Evolutionary conservation across 139 green algal genomes (phyloP), one percentile per base, ranked within the genome.

Genomic region (Picocystis salinarum): DNA sequence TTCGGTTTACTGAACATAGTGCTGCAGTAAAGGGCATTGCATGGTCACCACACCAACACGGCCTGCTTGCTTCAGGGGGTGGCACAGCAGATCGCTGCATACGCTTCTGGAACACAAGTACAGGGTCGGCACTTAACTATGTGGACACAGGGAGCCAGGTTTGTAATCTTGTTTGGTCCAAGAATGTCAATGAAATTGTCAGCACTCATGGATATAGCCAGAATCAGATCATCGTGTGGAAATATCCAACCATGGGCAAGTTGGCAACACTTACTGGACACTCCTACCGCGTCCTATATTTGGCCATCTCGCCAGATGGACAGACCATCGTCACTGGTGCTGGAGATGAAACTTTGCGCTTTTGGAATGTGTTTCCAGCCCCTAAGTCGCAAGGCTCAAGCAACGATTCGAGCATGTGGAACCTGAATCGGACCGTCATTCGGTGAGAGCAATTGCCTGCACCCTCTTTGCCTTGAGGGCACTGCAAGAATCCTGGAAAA

Each of bases 111-210:
- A 95, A 90, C 69, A 93, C 85, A 3, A 61, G 63, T 33, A 92
- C 69, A 7, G 67, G 66, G 28, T 57, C 56, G 6, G 33, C 61
- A 0, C 34, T 95, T 34, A 74, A 67, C 37, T 71, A 39, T 44
- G 69, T 95, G 4, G 86, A 96, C 66, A 95, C 86, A 23, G 85
- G 81, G 31, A 79, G 58, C 33, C 73, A 91, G 65, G 85, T 96
- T 18, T 96, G 85, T 71, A 95, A 95, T 67, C 64, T 96, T 23
- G 66, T 71, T 5, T 96, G 85, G 85, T 83, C 67, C 41, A 85
- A 85, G 39, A 95, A 93, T 54, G 76, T 85, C 15, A 96, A 96
- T 58, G 85, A 96, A 73, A 70, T 96, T 42, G 85, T 94, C 28
- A 82, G 60, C 53, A 94, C 85, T n/a, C 85, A 96, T 56, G 85